Conservation (phyloP, 164 flowering plant genomes). For the Echeveria elegans region DNA sequence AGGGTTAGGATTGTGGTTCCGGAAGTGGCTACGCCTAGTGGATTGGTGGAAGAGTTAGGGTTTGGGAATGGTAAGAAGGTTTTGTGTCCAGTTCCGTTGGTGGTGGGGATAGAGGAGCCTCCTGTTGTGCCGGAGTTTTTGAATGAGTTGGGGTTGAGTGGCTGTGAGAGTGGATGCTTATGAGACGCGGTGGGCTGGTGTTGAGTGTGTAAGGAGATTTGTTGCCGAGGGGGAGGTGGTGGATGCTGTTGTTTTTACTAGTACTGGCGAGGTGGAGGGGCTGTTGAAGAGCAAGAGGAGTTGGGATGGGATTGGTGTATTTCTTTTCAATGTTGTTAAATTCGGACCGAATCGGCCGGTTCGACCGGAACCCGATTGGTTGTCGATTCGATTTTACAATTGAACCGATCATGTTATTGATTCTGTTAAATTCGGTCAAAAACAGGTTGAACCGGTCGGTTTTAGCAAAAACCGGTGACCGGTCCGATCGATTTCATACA, state of each 20-base stretch:
- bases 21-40: constrained; percentile 38
- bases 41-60: constrained; percentile 43
- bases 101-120: constrained; percentile 54
- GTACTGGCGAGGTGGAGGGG: constrained; percentile 70
- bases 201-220: constrained; percentile 26
- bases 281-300: constrained; percentile 49
- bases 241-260: constrained; percentile 25
- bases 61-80: constrained; percentile 35
- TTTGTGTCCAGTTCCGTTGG: constrained; percentile 61
- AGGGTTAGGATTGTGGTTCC: constrained; percentile 43
- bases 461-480: too few species aligned
- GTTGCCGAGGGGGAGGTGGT: constrained; percentile 21
- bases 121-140: constrained; percentile 57
- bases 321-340: too few species aligned
- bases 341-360: too few species aligned
- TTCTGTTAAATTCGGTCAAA: too few species aligned
- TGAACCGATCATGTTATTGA: too few species aligned
- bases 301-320: constrained; percentile 56
- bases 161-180: constrained; percentile 42
- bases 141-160: constrained; percentile 23
- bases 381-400: too few species aligned
- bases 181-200: constrained; percentile 70
- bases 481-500: too few species aligned
- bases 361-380: too few species aligned
- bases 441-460: too few species aligned